Conservation (phyloP, 352 stramenopile genomes). For the Pythium volutum region DNA sequence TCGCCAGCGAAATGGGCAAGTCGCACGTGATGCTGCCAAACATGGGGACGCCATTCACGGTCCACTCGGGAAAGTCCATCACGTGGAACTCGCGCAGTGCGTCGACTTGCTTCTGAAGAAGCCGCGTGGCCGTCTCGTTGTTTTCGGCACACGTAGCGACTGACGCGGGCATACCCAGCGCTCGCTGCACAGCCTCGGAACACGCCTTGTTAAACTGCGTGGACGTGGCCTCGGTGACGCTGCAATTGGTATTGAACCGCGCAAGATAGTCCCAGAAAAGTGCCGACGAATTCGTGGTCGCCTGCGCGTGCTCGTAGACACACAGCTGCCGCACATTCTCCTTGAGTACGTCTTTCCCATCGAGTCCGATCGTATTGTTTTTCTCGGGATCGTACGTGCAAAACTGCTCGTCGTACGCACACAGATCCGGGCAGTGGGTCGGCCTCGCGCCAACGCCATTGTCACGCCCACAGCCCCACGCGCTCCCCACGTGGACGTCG, state of each 20-base stretch:
- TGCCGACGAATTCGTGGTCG: constrained; percentile 15
- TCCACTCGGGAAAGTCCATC: constrained; percentile 27
- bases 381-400: constrained; percentile 37
- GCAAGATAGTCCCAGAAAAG: constrained; percentile 29
- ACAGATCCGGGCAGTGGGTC: constrained; percentile 23
- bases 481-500: constrained; percentile 20
- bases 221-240: constrained; percentile 6
- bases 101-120: constrained; percentile 24
- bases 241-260: constrained; percentile 26
- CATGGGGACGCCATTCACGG: constrained; percentile 28
- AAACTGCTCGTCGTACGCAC: constrained; percentile 23
- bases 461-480: constrained; percentile 21
- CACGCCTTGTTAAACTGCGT: constrained; percentile 16
- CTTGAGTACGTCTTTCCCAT: constrained; percentile 30
- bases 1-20: constrained; percentile 21
- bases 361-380: constrained; percentile 25
- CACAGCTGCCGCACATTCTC: constrained; percentile 32
- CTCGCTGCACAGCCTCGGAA: constrained; percentile 8
- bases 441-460: not conserved
- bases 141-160: constrained; percentile 16
- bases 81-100: constrained; percentile 23
- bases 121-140: not conserved
- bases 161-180: constrained; percentile 3
- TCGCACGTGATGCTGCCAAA: constrained; percentile 21
- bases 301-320: constrained; percentile 15